phyloP scores from a whole-genome alignment of 345 rosid species.

The Psidium guajava region DNA sequence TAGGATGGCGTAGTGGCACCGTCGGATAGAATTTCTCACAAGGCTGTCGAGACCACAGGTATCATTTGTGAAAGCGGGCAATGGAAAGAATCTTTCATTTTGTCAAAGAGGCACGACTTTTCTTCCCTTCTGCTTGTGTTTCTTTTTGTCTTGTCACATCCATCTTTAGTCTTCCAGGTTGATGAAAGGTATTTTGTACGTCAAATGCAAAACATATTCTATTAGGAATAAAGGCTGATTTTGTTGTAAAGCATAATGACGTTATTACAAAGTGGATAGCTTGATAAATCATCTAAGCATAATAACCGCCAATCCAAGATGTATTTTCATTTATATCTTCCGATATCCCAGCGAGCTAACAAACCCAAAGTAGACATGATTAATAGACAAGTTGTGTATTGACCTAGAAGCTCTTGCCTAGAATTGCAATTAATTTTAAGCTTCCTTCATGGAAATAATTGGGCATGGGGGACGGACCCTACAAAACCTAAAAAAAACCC shows the following conservation, averaged over 20 bases:
- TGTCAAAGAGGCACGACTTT: background rate
- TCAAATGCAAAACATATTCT: background rate
- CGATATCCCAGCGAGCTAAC: background rate
- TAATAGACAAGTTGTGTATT: background rate
- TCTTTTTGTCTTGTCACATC: background rate
- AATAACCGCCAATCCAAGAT: too few relatives aligned
- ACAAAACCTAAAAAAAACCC: background rate
- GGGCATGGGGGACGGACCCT: background rate
- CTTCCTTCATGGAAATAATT: background rate
- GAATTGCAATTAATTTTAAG: background rate
- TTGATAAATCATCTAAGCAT: background rate
- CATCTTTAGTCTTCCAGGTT: background rate
- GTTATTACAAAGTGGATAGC: background rate
- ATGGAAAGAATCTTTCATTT: background rate
- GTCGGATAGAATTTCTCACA: background rate
- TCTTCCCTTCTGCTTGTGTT: background rate
- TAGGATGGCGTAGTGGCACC: background rate
- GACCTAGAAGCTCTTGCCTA: background rate
- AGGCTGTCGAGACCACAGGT: background rate
- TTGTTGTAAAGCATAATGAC: background rate
- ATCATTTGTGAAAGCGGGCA: background rate
- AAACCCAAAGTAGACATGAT: background rate
- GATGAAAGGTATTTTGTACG: background rate
- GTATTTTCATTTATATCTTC: background rate
- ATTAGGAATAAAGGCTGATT: background rate